These are phyloP conservation scores for Aspergillus sp. DNA, from an alignment of 2,329 filamentous ascomycete species.

Conservation along the genomic window DNA sequence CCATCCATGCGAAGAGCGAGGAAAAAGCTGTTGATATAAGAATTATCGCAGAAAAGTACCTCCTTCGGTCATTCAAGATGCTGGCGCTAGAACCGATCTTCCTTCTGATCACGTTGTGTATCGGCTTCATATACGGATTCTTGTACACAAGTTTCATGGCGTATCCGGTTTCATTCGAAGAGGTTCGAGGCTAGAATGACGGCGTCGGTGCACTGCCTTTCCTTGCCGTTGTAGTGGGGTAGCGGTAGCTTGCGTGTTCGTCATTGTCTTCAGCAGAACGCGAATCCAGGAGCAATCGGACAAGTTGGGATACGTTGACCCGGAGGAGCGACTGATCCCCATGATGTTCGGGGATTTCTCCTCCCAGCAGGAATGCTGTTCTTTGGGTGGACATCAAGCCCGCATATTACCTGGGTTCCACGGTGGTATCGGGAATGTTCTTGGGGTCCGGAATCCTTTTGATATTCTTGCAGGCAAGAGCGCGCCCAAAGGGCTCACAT, in stretches of 20 bases:
- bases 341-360: slow-evolving; percentile 38
- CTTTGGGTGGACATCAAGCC: slow-evolving; percentile 41
- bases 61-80: slow-evolving; percentile 34
- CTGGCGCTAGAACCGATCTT: slow-evolving; percentile 39
- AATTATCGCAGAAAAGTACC: slow-evolving; percentile 31
- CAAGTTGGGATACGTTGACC: slow-evolving; percentile 11
- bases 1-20: slow-evolving; percentile 35
- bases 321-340: slow-evolving; percentile 38
- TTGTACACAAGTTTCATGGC: slow-evolving; percentile 24
- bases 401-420: slow-evolving; percentile 36
- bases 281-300: slow-evolving; percentile 17
- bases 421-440: slow-evolving; percentile 35
- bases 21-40: slow-evolving; percentile 26
- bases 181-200: slow-evolving; percentile 34
- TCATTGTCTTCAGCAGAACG: slow-evolving; percentile 23
- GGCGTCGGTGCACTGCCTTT: slow-evolving; percentile 40
- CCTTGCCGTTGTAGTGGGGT: slow-evolving; percentile 39
- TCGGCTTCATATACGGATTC: slow-evolving; percentile 26
- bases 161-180: slow-evolving; percentile 29
- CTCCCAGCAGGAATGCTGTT: slow-evolving; percentile 42
- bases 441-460: slow-evolving; percentile 37
- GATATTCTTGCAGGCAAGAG: slow-evolving; percentile 24
- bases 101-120: slow-evolving; percentile 34
- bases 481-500: no score
- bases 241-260: slow-evolving; percentile 17